phyloP scores from a whole-genome alignment of 23 red algal genomes.

The Gracilaria vermiculophylla region DNA sequence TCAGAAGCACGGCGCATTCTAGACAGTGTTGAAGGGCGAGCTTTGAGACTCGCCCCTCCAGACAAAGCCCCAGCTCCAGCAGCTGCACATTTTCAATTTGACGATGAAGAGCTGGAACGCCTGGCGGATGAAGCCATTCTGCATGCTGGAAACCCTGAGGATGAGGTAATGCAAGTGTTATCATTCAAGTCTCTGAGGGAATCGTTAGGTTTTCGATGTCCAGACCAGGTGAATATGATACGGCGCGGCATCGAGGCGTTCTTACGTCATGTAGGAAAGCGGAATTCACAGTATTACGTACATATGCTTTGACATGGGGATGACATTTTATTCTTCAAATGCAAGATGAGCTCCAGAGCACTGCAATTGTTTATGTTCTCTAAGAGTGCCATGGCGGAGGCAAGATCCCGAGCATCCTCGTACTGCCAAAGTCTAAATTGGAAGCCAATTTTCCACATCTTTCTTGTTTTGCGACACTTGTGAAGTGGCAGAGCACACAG shows the following conservation, averaged over 20 bases:
- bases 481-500: too few species aligned
- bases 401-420: not conserved
- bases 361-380: too few species aligned
- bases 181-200: not conserved
- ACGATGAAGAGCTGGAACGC: slow-evolving; percentile 17
- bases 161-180: slow-evolving; percentile 15
- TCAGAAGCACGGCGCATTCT: slow-evolving; percentile 27
- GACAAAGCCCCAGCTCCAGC: not conserved
- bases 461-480: too few species aligned
- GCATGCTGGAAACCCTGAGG: not conserved
- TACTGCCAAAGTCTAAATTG: not conserved
- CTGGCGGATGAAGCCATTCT: slow-evolving; percentile 20
- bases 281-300: not conserved
- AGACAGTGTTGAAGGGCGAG: slow-evolving; percentile 4
- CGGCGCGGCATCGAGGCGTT: slow-evolving; percentile 19
- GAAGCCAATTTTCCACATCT: too few species aligned
- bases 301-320: slow-evolving; percentile 1
- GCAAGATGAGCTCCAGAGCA: too few species aligned
- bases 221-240: slow-evolving; percentile 11
- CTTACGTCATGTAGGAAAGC: slow-evolving; percentile 44
- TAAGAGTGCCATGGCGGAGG: not conserved
- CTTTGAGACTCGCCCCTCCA: slow-evolving; percentile 26
- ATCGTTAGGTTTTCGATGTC: slow-evolving; percentile 3
- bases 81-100: slow-evolving; percentile 27
- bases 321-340: not conserved